phyloP scores from a whole-genome alignment of 2,329 filamentous ascomycete species.

The Xylaria hypoxylon region DNA sequence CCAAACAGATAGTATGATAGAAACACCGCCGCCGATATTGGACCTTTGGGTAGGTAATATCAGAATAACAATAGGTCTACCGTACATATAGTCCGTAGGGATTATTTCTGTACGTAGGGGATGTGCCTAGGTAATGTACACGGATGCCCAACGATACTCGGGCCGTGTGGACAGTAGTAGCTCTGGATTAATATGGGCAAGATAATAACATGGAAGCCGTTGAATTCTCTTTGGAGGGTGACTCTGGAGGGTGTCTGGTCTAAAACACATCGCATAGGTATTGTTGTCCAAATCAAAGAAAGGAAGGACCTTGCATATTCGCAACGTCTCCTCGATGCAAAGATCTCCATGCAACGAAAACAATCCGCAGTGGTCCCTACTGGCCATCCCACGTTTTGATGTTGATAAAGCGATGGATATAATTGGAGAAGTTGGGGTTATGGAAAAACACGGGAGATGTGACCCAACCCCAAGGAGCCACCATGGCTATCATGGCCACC shows the following conservation, averaged over 20 bases:
- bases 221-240: slow-evolving; percentile 19
- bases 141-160: background rate
- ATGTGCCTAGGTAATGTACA: background rate
- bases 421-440: slow-evolving; percentile 34
- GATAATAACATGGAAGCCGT: slow-evolving; percentile 27
- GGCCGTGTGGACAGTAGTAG: too few species aligned
- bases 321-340: slow-evolving; percentile 28
- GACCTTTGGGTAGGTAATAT: background rate
- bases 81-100: too few species aligned
- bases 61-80: background rate
- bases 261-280: too few species aligned
- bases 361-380: slow-evolving; percentile 21
- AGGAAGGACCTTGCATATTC: slow-evolving; percentile 34
- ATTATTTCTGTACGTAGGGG: too few species aligned
- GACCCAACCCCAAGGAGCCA: slow-evolving; percentile 11
- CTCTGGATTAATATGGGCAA: slow-evolving; percentile 27
- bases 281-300: slow-evolving; percentile 9
- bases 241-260: background rate
- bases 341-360: slow-evolving; percentile 39
- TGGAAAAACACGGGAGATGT: slow-evolving; percentile 45
- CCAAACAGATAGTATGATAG: slow-evolving; percentile 11
- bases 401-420: slow-evolving; percentile 8
- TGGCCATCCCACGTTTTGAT: slow-evolving; percentile 19
- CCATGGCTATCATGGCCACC: background rate
- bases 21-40: slow-evolving; percentile 1